Evolutionary conservation across 2,329 filamentous ascomycete genomes (phyloP).

Genomic region (Sphaerostilbella broomeana): DNA sequence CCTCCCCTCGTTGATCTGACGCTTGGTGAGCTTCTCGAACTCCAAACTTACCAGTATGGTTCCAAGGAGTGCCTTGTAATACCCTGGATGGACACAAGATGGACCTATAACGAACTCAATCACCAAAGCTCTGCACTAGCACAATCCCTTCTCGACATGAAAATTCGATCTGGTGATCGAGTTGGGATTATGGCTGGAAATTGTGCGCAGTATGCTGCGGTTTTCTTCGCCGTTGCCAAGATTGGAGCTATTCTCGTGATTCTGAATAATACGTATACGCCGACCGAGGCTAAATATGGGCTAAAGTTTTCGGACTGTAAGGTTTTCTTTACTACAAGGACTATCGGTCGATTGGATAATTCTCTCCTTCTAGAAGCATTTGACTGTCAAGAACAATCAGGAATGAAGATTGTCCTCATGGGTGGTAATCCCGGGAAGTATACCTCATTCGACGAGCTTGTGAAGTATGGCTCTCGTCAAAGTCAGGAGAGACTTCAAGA

Average conservation of each 20-base stretch:
- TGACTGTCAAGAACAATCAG: conserved; percentile 36
- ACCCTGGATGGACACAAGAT: conserved; percentile 68
- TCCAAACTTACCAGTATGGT: conserved; percentile 61
- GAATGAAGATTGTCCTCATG: conserved; percentile 54
- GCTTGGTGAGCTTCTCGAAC: conserved; percentile 63
- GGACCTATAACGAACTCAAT: conserved; percentile 62
- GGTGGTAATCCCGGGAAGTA: conserved; percentile 49
- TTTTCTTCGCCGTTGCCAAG: conserved; percentile 66
- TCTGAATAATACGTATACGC: conserved; percentile 76
- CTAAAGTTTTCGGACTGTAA: conserved; percentile 66
- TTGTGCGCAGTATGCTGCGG: conserved; percentile 72
- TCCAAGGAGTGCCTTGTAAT: conserved; percentile 64
- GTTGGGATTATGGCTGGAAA: conserved; percentile 72
- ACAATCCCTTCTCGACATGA: conserved; percentile 59
- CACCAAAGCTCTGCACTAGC: conserved; percentile 56
- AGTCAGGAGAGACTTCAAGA: conserved; percentile 45
- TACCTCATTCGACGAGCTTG: conserved; percentile 52
- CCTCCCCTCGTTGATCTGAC: conserved; percentile 66
- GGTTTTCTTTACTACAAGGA: conserved; percentile 64
- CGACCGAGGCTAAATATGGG: conserved; percentile 64
- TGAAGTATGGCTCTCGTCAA: conserved; percentile 44
- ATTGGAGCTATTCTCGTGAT: conserved; percentile 67
- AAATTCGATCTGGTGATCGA: conserved; percentile 61
- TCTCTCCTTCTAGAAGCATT: conserved; percentile 50
- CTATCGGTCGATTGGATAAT: conserved; percentile 61